These are phyloP conservation scores for Cyanidioschyzon merolae DNA, from an alignment of 23 red algal genomes.

Conservation along the genomic window DNA sequence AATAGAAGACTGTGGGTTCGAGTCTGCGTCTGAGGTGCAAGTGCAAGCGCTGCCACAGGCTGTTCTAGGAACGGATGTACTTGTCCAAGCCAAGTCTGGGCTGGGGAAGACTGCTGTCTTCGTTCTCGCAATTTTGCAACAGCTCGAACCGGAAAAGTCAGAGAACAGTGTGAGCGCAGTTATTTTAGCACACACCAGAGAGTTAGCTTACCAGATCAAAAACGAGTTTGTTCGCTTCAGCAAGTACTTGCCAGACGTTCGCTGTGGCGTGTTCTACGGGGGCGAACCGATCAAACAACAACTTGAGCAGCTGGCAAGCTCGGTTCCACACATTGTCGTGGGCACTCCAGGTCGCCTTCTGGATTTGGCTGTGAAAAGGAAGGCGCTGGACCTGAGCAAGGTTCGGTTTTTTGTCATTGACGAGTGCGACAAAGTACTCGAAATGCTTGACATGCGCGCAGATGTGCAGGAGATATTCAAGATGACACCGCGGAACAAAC, in stretches of 20 bases:
- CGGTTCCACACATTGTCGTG: constrained; percentile 70
- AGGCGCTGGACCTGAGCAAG: constrained; percentile 52
- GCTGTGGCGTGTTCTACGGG: constrained; percentile 68
- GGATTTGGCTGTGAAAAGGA: constrained; percentile 48
- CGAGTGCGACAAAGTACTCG: constrained; percentile 93
- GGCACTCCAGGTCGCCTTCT: constrained; percentile 73
- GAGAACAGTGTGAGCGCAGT: constrained; percentile 60
- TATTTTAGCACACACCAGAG: constrained; percentile 76
- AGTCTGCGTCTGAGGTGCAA: constrained; percentile 91
- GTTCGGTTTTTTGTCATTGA: constrained; percentile 93
- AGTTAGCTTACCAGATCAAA: constrained; percentile 94
- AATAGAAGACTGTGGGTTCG: constrained; percentile 95
- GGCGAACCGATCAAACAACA: constrained; percentile 83
- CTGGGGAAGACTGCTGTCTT: constrained; percentile 99
- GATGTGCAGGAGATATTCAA: constrained; percentile 91
- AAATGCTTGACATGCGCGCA: constrained; percentile 74
- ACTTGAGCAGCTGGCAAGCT: constrained; percentile 50
- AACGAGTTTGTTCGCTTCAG: constrained; percentile 93
- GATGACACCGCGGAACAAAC: constrained; percentile 76
- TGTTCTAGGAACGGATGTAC: constrained; percentile 68
- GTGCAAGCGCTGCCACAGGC: constrained; percentile 91
- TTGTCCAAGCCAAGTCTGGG: constrained; percentile 93
- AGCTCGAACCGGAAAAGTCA: constrained; percentile 54
- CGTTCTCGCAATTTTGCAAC: constrained; percentile 72
- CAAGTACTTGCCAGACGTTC: constrained; percentile 65